Evolutionary conservation across 176 grass and related monocot genomes (phyloP).

Genomic region (Luzula sylvatica): DNA sequence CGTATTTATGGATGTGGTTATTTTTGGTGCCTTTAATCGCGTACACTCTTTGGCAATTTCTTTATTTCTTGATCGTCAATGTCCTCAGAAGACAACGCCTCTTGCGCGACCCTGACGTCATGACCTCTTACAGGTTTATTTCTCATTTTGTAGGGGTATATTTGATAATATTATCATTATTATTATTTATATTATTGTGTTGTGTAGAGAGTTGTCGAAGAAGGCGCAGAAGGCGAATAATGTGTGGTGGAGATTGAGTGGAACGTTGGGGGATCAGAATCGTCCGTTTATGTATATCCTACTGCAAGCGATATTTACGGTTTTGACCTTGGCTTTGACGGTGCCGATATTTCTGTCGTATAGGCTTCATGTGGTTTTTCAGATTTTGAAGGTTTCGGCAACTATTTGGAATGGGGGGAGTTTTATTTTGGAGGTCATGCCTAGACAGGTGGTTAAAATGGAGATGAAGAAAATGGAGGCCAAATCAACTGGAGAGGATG

Average conservation of each 20-base stretch:
- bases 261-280: constrained; percentile 75
- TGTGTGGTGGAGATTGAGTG: constrained; percentile 91
- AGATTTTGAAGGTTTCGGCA: constrained; percentile 81
- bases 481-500: constrained; percentile 14
- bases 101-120: constrained; percentile 86
- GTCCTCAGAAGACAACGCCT: constrained; percentile 79
- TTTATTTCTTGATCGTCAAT: constrained; percentile 83
- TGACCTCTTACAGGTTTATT: constrained; percentile 75
- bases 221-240: constrained; percentile 98
- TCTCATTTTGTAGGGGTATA: constrained; percentile 7
- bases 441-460: constrained; percentile 55
- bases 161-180: neutral
- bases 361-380: constrained; percentile 63
- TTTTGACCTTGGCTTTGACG: constrained; percentile 67
- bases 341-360: constrained; percentile 94
- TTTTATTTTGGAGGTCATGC: constrained; percentile 88
- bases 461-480: constrained; percentile 66
- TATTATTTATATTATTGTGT: neutral
- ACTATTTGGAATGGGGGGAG: constrained; percentile 86
- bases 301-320: constrained; percentile 70
- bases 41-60: constrained; percentile 88
- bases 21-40: constrained; percentile 92
- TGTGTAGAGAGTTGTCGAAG: constrained; percentile 82
- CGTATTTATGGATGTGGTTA: constrained; percentile 84
- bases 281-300: constrained; percentile 87